Conservation (phyloP, 345 rosid species). For the Isatis tinctoria region DNA sequence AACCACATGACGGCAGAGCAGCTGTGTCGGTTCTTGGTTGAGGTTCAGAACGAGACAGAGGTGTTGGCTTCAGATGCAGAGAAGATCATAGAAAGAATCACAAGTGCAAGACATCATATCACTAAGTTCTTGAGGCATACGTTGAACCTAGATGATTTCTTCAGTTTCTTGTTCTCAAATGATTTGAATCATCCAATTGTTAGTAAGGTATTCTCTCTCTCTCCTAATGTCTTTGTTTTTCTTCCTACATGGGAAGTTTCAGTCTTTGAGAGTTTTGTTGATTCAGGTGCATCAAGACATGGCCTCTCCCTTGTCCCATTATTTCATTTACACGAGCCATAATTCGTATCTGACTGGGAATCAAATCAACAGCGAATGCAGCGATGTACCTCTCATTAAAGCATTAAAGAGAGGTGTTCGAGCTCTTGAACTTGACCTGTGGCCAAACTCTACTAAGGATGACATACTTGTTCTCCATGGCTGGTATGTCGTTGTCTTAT, state of each 20-base stretch:
- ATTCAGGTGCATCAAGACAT: slow-evolving; percentile 84
- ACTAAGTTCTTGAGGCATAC: slow-evolving; percentile 49
- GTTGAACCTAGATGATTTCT: slow-evolving; percentile 67
- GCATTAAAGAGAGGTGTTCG: slow-evolving; percentile 73
- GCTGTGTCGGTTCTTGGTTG: slow-evolving; percentile 53
- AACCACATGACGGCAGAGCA: slow-evolving; percentile 59
- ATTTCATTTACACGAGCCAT: slow-evolving; percentile 89
- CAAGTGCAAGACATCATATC: slow-evolving; percentile 50
- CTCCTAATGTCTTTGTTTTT: background rate
- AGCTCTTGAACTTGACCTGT: slow-evolving; percentile 91
- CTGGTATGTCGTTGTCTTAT: slow-evolving; percentile 43
- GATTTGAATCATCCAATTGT: slow-evolving; percentile 60
- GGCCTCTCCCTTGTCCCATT: slow-evolving; percentile 79
- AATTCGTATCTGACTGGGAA: slow-evolving; percentile 93
- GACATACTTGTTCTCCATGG: slow-evolving; percentile 86
- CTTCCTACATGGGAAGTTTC: background rate
- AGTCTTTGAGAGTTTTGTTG: background rate
- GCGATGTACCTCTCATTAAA: slow-evolving; percentile 82
- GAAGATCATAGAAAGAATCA: slow-evolving; percentile 49
- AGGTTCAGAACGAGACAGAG: slow-evolving; percentile 40
- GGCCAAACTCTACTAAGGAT: slow-evolving; percentile 83
- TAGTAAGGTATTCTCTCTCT: slow-evolving; percentile 33
- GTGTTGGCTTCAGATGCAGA: slow-evolving; percentile 43
- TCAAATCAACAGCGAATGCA: slow-evolving; percentile 93
- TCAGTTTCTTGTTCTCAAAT: slow-evolving; percentile 49